phyloP scores from a whole-genome alignment of 139 green algal genomes.

The Astrephomene gubernaculifera region DNA sequence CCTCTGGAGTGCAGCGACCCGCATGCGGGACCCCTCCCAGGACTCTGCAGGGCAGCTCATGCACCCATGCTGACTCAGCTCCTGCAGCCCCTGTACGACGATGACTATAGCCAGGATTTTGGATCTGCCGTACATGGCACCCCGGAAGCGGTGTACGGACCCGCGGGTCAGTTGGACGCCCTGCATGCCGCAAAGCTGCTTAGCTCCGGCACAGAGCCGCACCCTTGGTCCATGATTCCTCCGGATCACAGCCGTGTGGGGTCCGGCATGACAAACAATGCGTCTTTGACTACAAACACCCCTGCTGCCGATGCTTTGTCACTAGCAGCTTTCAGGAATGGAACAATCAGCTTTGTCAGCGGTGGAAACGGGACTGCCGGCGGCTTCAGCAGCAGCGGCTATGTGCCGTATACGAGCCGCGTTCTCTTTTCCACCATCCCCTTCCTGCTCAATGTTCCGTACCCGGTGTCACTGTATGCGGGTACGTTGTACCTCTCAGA shows the following conservation, averaged over 20 bases:
- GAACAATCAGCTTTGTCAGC: not conserved
- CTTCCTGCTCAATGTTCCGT: not conserved
- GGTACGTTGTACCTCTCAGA: slow-evolving; percentile 23
- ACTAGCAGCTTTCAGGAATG: too few species aligned
- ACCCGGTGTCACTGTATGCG: slow-evolving; percentile 17
- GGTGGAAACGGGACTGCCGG: not conserved
- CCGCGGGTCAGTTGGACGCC: slow-evolving; percentile 19
- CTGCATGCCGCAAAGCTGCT: slow-evolving; percentile 14
- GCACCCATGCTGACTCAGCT: slow-evolving; percentile 29
- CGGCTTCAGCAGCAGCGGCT: not conserved
- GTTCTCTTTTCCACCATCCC: slow-evolving; percentile 19
- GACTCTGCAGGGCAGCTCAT: slow-evolving; percentile 31
- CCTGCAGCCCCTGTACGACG: slow-evolving; percentile 26
- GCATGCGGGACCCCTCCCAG: not conserved
- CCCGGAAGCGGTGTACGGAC: slow-evolving; percentile 14
- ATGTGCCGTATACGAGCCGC: not conserved
- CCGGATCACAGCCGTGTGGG: too few species aligned
- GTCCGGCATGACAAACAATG: too few species aligned
- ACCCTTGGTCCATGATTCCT: too few species aligned
- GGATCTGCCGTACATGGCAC: slow-evolving; percentile 22
- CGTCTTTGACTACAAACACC: too few species aligned
- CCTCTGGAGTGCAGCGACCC: not conserved
- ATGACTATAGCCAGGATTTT: slow-evolving; percentile 30
- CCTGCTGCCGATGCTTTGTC: too few species aligned
- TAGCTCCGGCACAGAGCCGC: too few species aligned